Conservation (phyloP, 371 early-diverging fungal genomes). For the Syncephalastrum racemosum region DNA sequence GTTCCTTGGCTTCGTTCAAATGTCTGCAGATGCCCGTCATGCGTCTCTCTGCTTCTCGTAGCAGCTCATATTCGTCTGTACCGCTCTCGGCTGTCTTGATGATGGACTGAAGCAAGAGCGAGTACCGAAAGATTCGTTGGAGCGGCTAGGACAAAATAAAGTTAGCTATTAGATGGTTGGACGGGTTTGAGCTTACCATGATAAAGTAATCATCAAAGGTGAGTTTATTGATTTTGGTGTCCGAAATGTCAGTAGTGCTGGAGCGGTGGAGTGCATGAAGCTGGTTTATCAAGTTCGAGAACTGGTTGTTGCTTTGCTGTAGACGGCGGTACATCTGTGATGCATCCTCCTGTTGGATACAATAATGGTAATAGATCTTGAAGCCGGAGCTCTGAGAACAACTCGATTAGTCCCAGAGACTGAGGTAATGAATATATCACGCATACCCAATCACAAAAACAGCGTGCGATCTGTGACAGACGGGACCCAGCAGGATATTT, state of each 20-base stretch:
- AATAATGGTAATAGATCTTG: slow-evolving; percentile 42
- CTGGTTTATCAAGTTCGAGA: slow-evolving; percentile 10
- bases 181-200: slow-evolving; percentile 24
- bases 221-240: slow-evolving; percentile 14
- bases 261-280: slow-evolving; percentile 23
- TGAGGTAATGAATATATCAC: too few species aligned
- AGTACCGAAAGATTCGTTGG: slow-evolving; percentile 46
- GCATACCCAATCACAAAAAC: slow-evolving; percentile 41
- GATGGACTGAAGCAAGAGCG: slow-evolving; percentile 36
- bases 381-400: slow-evolving; percentile 30
- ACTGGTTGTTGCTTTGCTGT: slow-evolving; percentile 24
- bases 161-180: neutral
- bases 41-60: slow-evolving; percentile 28
- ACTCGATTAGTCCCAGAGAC: too few species aligned
- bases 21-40: slow-evolving; percentile 32
- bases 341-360: slow-evolving; percentile 42
- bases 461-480: slow-evolving; percentile 27
- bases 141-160: slow-evolving; percentile 30
- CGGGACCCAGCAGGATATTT: neutral
- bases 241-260: slow-evolving; percentile 3
- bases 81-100: slow-evolving; percentile 33
- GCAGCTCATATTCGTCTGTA: slow-evolving; percentile 23
- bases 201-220: slow-evolving; percentile 49
- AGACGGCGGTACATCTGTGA: slow-evolving; percentile 27
- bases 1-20: slow-evolving; percentile 33